Evolutionary conservation across 805 yeast species (phyloP).

Genomic region (Metschnikowia chrysomelidarum): DNA sequence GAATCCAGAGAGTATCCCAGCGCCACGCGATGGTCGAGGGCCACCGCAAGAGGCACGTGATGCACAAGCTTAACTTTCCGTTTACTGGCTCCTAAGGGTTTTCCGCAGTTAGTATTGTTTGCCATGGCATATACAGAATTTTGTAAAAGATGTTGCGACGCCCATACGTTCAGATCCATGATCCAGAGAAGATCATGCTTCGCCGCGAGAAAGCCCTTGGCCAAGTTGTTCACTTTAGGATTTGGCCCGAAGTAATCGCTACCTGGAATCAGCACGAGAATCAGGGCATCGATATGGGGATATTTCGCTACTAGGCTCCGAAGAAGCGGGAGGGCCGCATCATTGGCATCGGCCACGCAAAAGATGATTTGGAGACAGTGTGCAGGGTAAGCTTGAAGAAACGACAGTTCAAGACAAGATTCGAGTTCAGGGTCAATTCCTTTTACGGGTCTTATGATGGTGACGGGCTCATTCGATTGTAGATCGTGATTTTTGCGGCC

Average conservation of each 20-base stretch:
- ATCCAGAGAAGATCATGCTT: slow-evolving; percentile 78
- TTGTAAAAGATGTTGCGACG: slow-evolving; percentile 56
- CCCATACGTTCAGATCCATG: slow-evolving; percentile 84
- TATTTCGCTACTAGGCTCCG: slow-evolving; percentile 47
- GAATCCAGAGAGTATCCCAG: too few species aligned
- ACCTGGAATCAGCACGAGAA: slow-evolving; percentile 48
- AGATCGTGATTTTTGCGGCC: slow-evolving; percentile 7
- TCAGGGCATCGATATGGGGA: slow-evolving; percentile 55
- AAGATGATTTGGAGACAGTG: slow-evolving; percentile 65
- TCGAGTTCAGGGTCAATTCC: slow-evolving; percentile 79
- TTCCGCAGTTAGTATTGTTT: slow-evolving; percentile 53
- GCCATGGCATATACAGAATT: slow-evolving; percentile 58
- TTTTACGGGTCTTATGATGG: slow-evolving; percentile 78
- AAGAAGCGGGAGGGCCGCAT: slow-evolving; percentile 64
- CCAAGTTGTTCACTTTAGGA: slow-evolving; percentile 83
- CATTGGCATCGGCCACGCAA: slow-evolving; percentile 64
- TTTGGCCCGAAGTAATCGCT: slow-evolving; percentile 70
- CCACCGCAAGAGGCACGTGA: slow-evolving; percentile 70
- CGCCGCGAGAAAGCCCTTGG: slow-evolving; percentile 74
- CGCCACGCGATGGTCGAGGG: slow-evolving; percentile 13
- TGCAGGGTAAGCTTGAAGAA: slow-evolving; percentile 64
- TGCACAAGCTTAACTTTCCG: slow-evolving; percentile 67
- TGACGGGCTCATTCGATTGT: slow-evolving; percentile 45
- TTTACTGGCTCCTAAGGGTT: slow-evolving; percentile 20
- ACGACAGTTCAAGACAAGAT: slow-evolving; percentile 63